Conservation (phyloP, 345 rosid genomes). For the Sonneratia caseolaris region DNA sequence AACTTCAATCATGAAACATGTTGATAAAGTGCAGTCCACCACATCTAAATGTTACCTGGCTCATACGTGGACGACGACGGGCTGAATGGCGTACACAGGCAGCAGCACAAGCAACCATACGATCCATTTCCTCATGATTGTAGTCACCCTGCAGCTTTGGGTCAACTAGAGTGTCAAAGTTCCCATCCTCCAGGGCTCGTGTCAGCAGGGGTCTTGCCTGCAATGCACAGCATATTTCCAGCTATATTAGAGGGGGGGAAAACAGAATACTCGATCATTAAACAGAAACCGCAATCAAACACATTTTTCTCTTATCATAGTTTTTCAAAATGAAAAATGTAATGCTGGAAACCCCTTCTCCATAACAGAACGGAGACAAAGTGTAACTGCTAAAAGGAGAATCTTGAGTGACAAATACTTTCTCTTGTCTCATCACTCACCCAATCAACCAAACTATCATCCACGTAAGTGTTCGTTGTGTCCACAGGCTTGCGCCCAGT, state of each 20-base stretch:
- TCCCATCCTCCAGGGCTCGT: slow-evolving; percentile 52
- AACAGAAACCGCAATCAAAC: neutral
- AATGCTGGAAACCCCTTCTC: neutral
- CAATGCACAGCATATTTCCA: neutral
- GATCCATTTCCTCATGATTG: slow-evolving; percentile 60
- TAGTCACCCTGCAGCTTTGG: slow-evolving; percentile 44
- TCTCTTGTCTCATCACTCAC: slow-evolving; percentile 24
- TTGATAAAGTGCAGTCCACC: no score
- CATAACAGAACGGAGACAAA: neutral
- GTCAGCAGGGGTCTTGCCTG: slow-evolving; percentile 78
- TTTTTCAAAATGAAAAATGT: neutral
- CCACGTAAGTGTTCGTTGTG: slow-evolving; percentile 42
- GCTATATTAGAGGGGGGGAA: neutral
- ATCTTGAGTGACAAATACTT: neutral
- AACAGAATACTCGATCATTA: neutral
- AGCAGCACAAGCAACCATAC: slow-evolving; percentile 82
- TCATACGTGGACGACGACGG: slow-evolving; percentile 71
- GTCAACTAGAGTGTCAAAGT: slow-evolving; percentile 53
- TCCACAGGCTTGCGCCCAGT: slow-evolving; percentile 85
- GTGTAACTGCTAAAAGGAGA: neutral
- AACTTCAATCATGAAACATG: no score
- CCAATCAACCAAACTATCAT: slow-evolving; percentile 96
- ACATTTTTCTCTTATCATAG: no score
- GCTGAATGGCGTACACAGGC: slow-evolving; percentile 89
- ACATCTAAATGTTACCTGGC: slow-evolving; percentile 39